Evolutionary conservation across 768 basidiomycete species (phyloP), one percentile per base, ranked within the genome.

Genomic region (Mycena alexandri): DNA sequence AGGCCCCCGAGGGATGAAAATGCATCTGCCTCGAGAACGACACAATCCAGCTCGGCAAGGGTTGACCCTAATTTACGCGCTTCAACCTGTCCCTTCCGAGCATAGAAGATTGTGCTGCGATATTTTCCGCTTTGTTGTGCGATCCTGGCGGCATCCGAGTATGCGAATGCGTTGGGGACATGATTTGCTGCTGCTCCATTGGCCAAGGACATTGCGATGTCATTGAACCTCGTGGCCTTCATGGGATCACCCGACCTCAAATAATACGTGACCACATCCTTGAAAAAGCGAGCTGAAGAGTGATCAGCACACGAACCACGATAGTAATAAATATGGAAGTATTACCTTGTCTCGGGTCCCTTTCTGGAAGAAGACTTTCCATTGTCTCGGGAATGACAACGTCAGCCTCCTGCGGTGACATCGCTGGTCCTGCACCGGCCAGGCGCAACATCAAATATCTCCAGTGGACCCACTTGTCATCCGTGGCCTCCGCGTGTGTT

Each of bases 391-490:
- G 24, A 58, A 58, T 58, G 17, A 17, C 25, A 44, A 34, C 11
- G 25, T 34, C 38, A n/a, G 56, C 56, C 47, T 58, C 56, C 19
- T 11, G 10, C 3, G 56, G 11, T n/a, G 21, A 33, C 22, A 58
- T 9, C 12, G 56, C 25, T 4, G 56, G 43, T 4, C 56, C 43
- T 33, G 56, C 44, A 21, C 56, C 41, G 21, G 41, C 24, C 21
- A 58, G 21, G 17, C 56, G 56, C 29, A 58, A 33, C 19, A 46
- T 58, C 25, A 58, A n/a, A 46, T 58, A 58, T 12, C 38, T 13
- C 17, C 11, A 58, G 4, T 46, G 43, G 21, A 58, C n/a, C 25
- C 17, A 33, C 11, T 8, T 58, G 56, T 58, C 56, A 5, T 46
- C 17, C n/a, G 33, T n/a, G 21, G 29, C 21, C 33, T 58, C 19